Conservation (phyloP, 345 rosid species). For the Arabis hirsuta region DNA sequence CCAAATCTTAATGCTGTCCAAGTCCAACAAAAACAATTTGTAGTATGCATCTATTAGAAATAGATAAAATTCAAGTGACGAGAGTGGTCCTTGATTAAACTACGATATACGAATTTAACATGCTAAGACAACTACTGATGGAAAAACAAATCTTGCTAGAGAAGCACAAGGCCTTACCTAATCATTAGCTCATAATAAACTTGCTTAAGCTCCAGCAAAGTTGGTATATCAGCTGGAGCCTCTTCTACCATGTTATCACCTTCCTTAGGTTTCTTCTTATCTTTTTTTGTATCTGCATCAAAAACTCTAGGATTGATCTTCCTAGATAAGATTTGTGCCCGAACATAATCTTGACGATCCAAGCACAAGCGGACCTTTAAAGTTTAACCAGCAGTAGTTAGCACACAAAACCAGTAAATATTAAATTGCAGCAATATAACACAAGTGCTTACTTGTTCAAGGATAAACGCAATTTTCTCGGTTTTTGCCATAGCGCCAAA, state of each 20-base stretch:
- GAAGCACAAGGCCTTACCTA: constrained; percentile 49
- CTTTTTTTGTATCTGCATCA: constrained; percentile 73
- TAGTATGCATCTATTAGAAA: not conserved
- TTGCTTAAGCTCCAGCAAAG: constrained; percentile 81
- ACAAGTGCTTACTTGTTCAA: constrained; percentile 72
- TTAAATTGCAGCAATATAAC: not conserved
- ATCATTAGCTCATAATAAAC: constrained; percentile 92
- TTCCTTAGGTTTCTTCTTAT: constrained; percentile 94
- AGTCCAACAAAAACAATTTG: not conserved
- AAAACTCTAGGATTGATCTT: constrained; percentile 92
- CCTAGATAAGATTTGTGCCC: constrained; percentile 97
- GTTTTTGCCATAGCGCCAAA: constrained; percentile 99
- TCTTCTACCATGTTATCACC: constrained; percentile 85
- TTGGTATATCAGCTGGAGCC: constrained; percentile 97
- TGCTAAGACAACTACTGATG: not conserved
- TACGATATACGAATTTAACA: not conserved
- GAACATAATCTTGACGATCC: constrained; percentile 93
- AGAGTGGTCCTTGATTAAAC: not conserved
- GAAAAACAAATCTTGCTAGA: constrained; percentile 6
- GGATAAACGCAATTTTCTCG: constrained; percentile 98
- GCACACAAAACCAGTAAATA: constrained; percentile 8
- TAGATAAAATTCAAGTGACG: not conserved
- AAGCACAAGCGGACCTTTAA: constrained; percentile 91
- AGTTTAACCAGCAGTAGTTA: constrained; percentile 23
- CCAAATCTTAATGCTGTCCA: not conserved